phyloP scores from a whole-genome alignment of 2,329 filamentous ascomycete species.

The Lecanosticta acicola region DNA sequence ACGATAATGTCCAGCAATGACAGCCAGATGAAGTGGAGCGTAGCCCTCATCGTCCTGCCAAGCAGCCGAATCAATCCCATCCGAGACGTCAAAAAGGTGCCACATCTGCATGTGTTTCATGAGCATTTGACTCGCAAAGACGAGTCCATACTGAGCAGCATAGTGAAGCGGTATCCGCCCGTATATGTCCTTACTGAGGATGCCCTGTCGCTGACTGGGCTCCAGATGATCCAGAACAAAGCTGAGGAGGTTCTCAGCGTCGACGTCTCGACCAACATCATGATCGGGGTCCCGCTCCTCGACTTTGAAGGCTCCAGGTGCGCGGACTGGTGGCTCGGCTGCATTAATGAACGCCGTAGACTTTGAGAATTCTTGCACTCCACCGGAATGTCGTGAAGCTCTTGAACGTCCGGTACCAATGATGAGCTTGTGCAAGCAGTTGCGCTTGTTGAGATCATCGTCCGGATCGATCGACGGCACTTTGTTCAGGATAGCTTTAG shows the following conservation, averaged over 20 bases:
- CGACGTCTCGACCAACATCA: conserved; percentile 62
- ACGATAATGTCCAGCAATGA: conserved; percentile 81
- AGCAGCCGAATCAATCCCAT: conserved; percentile 76
- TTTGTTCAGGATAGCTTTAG: conserved; percentile 63
- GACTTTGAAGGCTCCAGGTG: conserved; percentile 57
- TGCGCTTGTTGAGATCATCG: conserved; percentile 89
- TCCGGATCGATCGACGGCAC: conserved; percentile 72
- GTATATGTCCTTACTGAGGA: conserved; percentile 67
- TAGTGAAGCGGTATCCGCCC: conserved; percentile 87
- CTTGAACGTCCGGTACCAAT: conserved; percentile 81
- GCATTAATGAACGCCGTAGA: conserved; percentile 72
- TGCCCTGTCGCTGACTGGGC: conserved; percentile 59
- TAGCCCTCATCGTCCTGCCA: conserved; percentile 94
- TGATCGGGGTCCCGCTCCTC: conserved; percentile 57
- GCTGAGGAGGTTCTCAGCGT: conserved; percentile 63
- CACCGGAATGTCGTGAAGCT: conserved; percentile 41
- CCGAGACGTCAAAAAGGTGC: conserved; percentile 75
- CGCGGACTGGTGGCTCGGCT: conserved; percentile 60
- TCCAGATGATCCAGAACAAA: conserved; percentile 63
- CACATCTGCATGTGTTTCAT: conserved; percentile 86
- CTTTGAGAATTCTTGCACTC: conserved; percentile 41
- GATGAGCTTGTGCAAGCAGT: conserved; percentile 86
- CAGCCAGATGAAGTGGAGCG: conserved; percentile 84
- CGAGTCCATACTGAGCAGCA: conserved; percentile 89
- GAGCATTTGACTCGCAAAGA: conserved; percentile 80